Percentiles rank a stretch among this genome's conserved stretches.
phyloP scores from a whole-genome alignment of 139 green algal species.

The Nannochloris sp. region DNA sequence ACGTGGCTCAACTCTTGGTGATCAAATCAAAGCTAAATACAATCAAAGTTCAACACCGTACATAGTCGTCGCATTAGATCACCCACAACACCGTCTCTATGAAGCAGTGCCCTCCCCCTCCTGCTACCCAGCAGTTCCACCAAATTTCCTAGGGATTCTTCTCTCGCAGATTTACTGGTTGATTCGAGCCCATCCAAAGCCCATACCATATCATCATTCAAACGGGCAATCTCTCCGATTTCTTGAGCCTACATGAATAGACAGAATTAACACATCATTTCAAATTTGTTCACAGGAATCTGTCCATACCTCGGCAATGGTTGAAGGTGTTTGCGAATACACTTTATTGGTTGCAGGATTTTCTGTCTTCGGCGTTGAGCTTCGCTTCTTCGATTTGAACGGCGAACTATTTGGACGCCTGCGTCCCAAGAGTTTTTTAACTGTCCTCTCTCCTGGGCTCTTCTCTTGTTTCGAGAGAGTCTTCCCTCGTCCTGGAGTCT shows the following conservation, averaged over 20 bases:
- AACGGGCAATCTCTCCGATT: slow-evolving; percentile 14
- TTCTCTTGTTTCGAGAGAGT: too few relatives aligned
- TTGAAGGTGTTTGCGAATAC: too few relatives aligned
- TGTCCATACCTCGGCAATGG: not conserved
- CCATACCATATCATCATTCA: slow-evolving; percentile 15
- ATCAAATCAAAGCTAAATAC: not conserved
- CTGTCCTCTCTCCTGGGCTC: too few relatives aligned
- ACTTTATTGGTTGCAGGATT: too few relatives aligned
- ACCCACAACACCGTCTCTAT: not conserved
- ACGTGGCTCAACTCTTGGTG: not conserved
- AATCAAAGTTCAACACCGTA: slow-evolving; percentile 7
- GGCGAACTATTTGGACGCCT: too few relatives aligned
- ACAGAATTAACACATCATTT: slow-evolving; percentile 51
- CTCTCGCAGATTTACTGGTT: not conserved
- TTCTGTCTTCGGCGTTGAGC: too few relatives aligned
- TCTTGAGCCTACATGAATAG: slow-evolving; percentile 33
- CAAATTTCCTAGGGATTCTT: slow-evolving; percentile 11
- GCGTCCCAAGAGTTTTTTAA: too few relatives aligned
- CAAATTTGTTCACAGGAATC: not conserved
- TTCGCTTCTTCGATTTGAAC: too few relatives aligned
- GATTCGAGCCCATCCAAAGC: slow-evolving; percentile 22
- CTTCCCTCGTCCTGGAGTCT: too few relatives aligned
- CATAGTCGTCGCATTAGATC: slow-evolving; percentile 7
- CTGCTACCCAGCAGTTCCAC: slow-evolving; percentile 12
- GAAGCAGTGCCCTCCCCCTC: slow-evolving; percentile 13